Conservation (phyloP, 176 grass and related monocot genomes). For the Oryza rufipogon region DNA sequence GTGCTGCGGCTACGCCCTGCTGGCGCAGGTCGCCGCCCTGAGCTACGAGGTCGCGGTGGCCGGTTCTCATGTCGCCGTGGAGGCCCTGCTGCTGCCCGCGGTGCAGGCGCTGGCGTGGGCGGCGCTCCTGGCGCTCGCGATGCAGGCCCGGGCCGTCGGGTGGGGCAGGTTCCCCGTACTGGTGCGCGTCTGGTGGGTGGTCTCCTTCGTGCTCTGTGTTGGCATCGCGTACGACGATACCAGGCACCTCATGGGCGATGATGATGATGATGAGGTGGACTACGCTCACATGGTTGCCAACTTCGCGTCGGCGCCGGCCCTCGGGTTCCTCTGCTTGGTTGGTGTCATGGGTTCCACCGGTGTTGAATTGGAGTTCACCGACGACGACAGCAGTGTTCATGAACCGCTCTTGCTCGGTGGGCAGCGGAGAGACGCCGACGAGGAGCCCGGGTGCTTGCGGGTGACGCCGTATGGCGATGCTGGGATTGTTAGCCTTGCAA, state of each 20-base stretch:
- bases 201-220: constrained; percentile 70
- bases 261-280: constrained; percentile 40
- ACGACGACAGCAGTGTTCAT: constrained; percentile 45
- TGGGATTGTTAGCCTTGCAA: constrained; percentile 74
- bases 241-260: constrained; percentile 36
- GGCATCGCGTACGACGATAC: constrained; percentile 59
- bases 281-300: constrained; percentile 68
- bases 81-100: constrained; percentile 49
- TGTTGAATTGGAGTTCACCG: constrained; percentile 50
- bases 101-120: constrained; percentile 77
- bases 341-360: constrained; percentile 73
- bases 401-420: constrained; percentile 60
- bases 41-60: constrained; percentile 55
- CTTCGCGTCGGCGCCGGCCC: constrained; percentile 62
- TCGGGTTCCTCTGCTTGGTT: constrained; percentile 74
- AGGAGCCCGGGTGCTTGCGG: constrained; percentile 64
- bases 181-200: constrained; percentile 84
- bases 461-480: constrained; percentile 75
- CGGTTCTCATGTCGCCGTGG: constrained; percentile 3
- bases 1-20: constrained; percentile 65
- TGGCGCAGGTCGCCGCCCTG: constrained; percentile 61
- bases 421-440: constrained; percentile 49
- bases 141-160: constrained; percentile 49
- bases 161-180: constrained; percentile 66
- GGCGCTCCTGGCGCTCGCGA: constrained; percentile 49